These are phyloP conservation scores for Nigrospora sphaerica DNA, from an alignment of 2,329 filamentous ascomycete species.

Conservation along the genomic window DNA sequence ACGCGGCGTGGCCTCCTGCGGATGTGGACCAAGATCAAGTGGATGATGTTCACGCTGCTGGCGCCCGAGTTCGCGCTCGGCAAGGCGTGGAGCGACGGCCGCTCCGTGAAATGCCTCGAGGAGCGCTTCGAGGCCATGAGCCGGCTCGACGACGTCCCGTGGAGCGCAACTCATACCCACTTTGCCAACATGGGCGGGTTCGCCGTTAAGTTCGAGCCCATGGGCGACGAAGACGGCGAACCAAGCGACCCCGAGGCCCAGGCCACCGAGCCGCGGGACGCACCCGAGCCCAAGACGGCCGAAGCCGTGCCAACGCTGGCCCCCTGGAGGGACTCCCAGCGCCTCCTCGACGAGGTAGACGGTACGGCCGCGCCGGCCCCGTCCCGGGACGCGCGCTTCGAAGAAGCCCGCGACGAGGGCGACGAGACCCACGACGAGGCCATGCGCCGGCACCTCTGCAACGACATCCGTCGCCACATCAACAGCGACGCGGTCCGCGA, in stretches of 20 bases:
- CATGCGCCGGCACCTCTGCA: neutral
- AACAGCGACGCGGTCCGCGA: neutral
- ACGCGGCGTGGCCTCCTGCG: neutral
- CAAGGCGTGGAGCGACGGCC: conserved; percentile 4
- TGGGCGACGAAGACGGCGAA: neutral
- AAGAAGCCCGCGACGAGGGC: neutral
- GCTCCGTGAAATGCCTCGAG: neutral
- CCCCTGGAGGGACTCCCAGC: neutral
- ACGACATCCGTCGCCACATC: too few relatives aligned
- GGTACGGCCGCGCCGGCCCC: neutral
- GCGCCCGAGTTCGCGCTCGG: conserved; percentile 8
- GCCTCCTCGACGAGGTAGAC: neutral
- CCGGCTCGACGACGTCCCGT: neutral
- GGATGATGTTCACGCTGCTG: conserved; percentile 8
- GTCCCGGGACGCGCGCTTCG: neutral
- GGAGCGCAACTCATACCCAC: neutral
- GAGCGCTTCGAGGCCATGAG: neutral
- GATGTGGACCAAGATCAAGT: conserved; percentile 2
- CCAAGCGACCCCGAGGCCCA: neutral
- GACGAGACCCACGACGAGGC: too few relatives aligned
- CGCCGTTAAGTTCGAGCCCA: neutral
- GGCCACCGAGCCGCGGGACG: neutral
- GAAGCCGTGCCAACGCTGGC: too few relatives aligned
- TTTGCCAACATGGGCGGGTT: neutral
- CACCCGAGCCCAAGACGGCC: too few relatives aligned